Evolutionary conservation across 306 rosid genomes (phyloP).

Genomic region (Castanea crenata): DNA sequence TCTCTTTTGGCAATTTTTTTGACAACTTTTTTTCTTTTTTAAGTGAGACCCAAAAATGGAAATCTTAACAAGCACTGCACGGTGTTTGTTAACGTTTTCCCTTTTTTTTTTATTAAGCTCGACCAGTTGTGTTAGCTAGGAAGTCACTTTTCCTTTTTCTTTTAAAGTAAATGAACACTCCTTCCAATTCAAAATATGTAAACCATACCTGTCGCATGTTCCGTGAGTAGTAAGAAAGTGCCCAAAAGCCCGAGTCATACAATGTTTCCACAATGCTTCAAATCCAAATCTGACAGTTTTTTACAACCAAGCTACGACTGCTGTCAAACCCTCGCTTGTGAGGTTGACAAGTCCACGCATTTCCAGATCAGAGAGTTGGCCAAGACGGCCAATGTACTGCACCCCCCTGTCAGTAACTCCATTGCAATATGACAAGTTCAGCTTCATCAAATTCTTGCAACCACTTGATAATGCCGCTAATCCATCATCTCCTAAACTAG

Average conservation of each 20-base stretch:
- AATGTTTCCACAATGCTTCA: conserved; percentile 54
- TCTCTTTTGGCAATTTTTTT: no score
- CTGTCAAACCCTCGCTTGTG: conserved; percentile 47
- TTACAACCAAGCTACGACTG: conserved; percentile 50
- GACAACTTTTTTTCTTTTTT: no score
- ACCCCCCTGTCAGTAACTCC: conserved; percentile 54
- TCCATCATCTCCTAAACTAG: conserved; percentile 56
- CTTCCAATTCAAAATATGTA: neutral
- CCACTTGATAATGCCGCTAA: conserved; percentile 49
- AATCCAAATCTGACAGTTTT: conserved; percentile 57
- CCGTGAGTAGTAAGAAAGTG: conserved; percentile 48
- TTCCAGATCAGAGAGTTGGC: conserved; percentile 51
- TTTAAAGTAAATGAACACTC: neutral
- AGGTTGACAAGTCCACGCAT: conserved; percentile 54
- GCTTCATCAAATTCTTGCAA: conserved; percentile 51
- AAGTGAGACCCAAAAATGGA: no score
- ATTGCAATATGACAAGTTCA: conserved; percentile 65
- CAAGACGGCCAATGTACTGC: conserved; percentile 39
- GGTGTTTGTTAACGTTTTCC: no score
- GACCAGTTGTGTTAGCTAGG: neutral
- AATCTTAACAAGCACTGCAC: no score
- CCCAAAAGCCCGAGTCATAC: conserved; percentile 64
- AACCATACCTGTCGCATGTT: conserved; percentile 55
- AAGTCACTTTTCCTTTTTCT: neutral
- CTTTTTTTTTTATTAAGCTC: neutral